Evolutionary conservation across 805 yeast genomes (phyloP), one percentile per base, ranked within the genome.

Genomic region (Kuraishia borneana): DNA sequence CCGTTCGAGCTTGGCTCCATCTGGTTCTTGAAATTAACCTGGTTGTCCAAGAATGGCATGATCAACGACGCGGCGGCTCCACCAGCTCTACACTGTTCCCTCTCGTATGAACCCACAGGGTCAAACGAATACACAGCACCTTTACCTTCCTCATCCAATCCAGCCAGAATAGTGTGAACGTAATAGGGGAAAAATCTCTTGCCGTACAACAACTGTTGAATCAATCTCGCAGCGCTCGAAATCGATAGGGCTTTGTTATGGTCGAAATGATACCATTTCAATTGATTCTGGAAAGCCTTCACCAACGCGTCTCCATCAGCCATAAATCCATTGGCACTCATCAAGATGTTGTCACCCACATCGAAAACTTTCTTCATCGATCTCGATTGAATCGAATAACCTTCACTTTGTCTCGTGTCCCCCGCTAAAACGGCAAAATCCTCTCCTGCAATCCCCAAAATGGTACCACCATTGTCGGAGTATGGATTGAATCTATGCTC

Each of bases 391-490:
- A 92, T 92, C 42, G 83, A 77, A 61, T 87, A 92, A 17, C 96
- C 98, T 14, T 82, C 78, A 4, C 95, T 84, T 51, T 83, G 94
- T 65, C 98, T 80, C n/a, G 98, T 92, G 57, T 92, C 98, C 31
- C 97, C 97, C 1, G 98, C 98, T 40, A 92, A 67, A 23, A 92
- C 92, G 14, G 95, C 96, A 51, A 87, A 92, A 58, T 92, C 96
- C 55, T 85, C 83, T 33, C 98, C 98, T 2, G 98, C 96, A 58
- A 92, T 92, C 35, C 97, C 98, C 45, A 92, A 63, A 36, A 89
- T 88, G 6, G 97, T 89, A 50, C 98, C 98, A 48, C 98, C 98
- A 49, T 88, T 85, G 58, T 88, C 95, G 21, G 89, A 64, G 63
- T 87, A 87, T 26, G 96, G 96, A 53, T 87, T 85, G 63, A 87